A percentile compares a stretch with the other conserved stretches of the same genome.
Evolutionary conservation across 768 basidiomycete species (phyloP).

Genomic region (Gloeopeniophorella convolvens): DNA sequence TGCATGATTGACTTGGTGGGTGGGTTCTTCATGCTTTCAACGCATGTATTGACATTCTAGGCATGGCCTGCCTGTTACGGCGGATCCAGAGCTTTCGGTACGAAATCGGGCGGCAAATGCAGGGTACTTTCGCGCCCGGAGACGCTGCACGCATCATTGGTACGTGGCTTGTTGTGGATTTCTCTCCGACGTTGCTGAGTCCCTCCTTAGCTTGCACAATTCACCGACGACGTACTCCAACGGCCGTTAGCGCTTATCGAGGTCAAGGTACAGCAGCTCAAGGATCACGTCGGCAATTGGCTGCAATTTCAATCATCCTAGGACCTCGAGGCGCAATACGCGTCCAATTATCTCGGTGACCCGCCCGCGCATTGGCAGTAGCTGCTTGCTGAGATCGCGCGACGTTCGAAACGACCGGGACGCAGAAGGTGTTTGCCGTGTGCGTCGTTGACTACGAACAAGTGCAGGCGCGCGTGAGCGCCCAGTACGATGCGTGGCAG

Average conservation of each 20-base stretch:
- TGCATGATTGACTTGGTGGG: constrained; percentile 85
- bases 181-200: too few species aligned
- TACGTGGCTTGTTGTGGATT: too few species aligned
- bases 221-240: constrained; percentile 67
- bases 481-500: too few species aligned
- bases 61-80: too few species aligned
- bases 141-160: too few species aligned
- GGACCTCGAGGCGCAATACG: constrained; percentile 97
- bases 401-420: constrained; percentile 96
- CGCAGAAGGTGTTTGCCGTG: constrained; percentile 84
- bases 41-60: not conserved
- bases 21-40: not conserved
- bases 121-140: too few species aligned
- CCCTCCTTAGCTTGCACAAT: constrained; percentile 54
- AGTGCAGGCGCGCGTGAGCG: constrained; percentile 94
- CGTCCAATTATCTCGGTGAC: constrained; percentile 93
- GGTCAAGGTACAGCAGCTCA: constrained; percentile 79
- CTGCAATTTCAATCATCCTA: constrained; percentile 98
- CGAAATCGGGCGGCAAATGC: too few species aligned
- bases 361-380: constrained; percentile 93
- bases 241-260: constrained; percentile 85
- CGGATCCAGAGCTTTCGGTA: too few species aligned
- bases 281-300: constrained; percentile 94
- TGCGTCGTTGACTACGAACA: too few species aligned
- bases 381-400: constrained; percentile 90